Conservation (phyloP, 148 eudicot species). For the Persicaria tinctoria region DNA sequence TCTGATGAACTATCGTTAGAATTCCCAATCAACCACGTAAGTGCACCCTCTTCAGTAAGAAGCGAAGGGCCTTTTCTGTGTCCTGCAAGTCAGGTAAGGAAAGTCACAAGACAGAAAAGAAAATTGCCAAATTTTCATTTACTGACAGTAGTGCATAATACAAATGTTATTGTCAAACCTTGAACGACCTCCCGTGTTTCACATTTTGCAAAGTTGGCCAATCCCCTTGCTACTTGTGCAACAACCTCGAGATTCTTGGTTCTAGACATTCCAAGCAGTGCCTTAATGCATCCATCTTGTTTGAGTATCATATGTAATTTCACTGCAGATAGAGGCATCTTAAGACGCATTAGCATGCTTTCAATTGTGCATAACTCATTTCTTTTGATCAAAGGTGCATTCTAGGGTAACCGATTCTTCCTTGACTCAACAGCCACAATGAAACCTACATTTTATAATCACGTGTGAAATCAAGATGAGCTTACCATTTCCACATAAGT, state of each 20-base stretch:
- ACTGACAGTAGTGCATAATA: background rate
- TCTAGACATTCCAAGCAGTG: slow-evolving; percentile 65
- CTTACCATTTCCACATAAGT: background rate
- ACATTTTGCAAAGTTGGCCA: slow-evolving; percentile 88
- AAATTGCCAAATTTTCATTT: background rate
- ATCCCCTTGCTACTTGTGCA: slow-evolving; percentile 89
- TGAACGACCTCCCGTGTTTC: slow-evolving; percentile 75
- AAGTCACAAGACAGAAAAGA: background rate
- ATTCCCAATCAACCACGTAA: slow-evolving; percentile 77
- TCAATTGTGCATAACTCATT: background rate
- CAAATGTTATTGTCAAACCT: slow-evolving; percentile 37
- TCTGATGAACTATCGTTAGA: slow-evolving; percentile 38
- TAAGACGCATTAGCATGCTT: slow-evolving; percentile 3
- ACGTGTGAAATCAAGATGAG: background rate
- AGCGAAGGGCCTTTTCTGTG: slow-evolving; percentile 64
- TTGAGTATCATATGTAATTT: slow-evolving; percentile 50
- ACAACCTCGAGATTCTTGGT: slow-evolving; percentile 56
- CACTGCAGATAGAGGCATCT: slow-evolving; percentile 28
- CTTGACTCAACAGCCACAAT: background rate
- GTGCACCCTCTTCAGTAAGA: slow-evolving; percentile 67
- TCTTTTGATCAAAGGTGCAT: background rate
- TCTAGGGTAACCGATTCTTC: background rate
- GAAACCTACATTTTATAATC: background rate
- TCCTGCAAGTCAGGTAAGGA: slow-evolving; percentile 33
- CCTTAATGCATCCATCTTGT: slow-evolving; percentile 82